phyloP scores from a whole-genome alignment of 192 early-diverging fungal species.

The Allomyces macrogynus region DNA sequence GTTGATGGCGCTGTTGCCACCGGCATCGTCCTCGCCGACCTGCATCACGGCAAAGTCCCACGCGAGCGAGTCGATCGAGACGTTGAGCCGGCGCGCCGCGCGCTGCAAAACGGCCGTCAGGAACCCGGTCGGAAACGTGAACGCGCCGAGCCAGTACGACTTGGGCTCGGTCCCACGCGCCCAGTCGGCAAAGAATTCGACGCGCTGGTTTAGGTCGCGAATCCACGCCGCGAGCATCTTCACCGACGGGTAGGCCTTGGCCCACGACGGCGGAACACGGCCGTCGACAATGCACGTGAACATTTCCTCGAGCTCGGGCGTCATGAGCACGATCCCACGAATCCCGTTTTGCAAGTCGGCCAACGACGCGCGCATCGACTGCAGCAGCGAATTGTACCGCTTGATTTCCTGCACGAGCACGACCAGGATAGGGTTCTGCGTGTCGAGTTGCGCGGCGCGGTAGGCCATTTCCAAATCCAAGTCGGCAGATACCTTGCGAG shows the following conservation, averaged over 20 bases:
- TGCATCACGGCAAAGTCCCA: conserved; percentile 18
- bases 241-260: conserved; percentile 28
- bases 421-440: conserved; percentile 37
- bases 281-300: conserved; percentile 39
- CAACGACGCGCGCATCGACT: conserved; percentile 25
- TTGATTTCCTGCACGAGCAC: conserved; percentile 6
- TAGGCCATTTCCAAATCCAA: conserved; percentile 18
- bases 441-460: neutral
- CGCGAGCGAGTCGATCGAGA: conserved; percentile 31
- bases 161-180: conserved; percentile 24
- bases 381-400: conserved; percentile 56
- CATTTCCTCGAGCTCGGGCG: conserved; percentile 10
- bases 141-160: conserved; percentile 37
- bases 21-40: neutral
- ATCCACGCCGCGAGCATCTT: conserved; percentile 35
- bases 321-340: conserved; percentile 12
- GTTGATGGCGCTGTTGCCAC: conserved; percentile 2
- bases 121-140: conserved; percentile 46
- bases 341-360: conserved; percentile 35
- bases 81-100: conserved; percentile 30
- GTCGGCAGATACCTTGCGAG: conserved; percentile 21
- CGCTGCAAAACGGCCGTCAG: conserved; percentile 38
- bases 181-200: conserved; percentile 22
- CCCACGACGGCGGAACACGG: conserved; percentile 28
- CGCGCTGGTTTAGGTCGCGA: conserved; percentile 27